phyloP scores from a whole-genome alignment of 2,329 filamentous ascomycete species.

The Paramyrothecium sp. region DNA sequence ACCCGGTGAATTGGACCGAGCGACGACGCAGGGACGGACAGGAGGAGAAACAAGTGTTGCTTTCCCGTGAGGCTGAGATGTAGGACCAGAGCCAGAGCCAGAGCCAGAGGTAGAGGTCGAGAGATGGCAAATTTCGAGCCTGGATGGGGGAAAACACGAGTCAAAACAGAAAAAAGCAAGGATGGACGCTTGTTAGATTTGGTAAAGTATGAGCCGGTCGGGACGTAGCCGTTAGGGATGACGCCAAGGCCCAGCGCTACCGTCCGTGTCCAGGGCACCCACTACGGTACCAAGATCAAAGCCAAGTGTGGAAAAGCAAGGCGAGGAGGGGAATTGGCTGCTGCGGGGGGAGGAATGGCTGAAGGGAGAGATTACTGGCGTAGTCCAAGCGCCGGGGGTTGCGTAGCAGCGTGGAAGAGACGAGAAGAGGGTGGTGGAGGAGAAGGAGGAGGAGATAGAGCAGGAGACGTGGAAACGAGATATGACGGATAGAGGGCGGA shows the following conservation, averaged over 20 bases:
- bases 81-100: too few relatives aligned
- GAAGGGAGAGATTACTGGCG: neutral
- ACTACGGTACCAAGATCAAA: neutral
- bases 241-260: neutral
- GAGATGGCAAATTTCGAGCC: too few relatives aligned
- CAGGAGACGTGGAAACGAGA: neutral
- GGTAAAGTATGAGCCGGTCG: neutral
- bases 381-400: neutral
- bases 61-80: too few relatives aligned
- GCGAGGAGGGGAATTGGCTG: neutral
- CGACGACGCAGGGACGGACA: too few relatives aligned
- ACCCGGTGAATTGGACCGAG: too few relatives aligned
- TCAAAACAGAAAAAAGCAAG: neutral
- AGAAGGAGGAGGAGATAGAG: neutral
- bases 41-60: too few relatives aligned
- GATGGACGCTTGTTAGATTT: neutral
- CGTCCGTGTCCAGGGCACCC: neutral
- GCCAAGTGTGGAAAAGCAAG: neutral
- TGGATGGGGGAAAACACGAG: neutral
- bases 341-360: neutral
- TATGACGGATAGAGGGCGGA: neutral
- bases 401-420: neutral
- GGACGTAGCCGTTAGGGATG: neutral
- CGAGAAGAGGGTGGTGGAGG: neutral
- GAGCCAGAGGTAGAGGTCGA: too few relatives aligned